Evolutionary conservation across 768 basidiomycete genomes (phyloP).

Genomic region (Candolleomyces eurysporus): DNA sequence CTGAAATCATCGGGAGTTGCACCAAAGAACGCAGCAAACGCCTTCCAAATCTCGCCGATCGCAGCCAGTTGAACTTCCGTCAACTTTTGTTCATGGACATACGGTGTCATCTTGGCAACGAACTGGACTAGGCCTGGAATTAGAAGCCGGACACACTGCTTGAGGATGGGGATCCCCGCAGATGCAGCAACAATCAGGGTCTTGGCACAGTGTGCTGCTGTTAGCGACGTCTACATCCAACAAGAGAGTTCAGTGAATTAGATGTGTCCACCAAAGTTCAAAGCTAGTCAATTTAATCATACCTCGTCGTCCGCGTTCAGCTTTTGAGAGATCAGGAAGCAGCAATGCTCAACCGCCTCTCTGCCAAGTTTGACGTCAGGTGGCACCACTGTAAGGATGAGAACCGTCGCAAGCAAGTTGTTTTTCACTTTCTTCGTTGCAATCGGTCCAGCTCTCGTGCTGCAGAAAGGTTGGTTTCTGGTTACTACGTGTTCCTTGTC

Average conservation of each 20-base stretch:
- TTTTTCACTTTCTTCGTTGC: conserved; percentile 85
- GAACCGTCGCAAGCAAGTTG: conserved; percentile 82
- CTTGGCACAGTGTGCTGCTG: conserved; percentile 87
- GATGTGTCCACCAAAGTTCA: not conserved
- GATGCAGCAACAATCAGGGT: conserved; percentile 75
- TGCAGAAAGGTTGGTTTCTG: conserved; percentile 27
- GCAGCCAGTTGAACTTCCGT: conserved; percentile 59
- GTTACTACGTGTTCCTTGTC: not conserved
- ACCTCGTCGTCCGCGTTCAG: conserved; percentile 71
- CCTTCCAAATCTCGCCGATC: conserved; percentile 79
- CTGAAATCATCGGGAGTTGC: conserved; percentile 59
- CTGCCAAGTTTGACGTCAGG: conserved; percentile 63
- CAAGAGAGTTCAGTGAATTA: not conserved
- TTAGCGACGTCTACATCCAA: conserved; percentile 61
- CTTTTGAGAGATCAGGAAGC: conserved; percentile 81
- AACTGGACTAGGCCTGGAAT: conserved; percentile 83
- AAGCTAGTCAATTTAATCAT: conserved; percentile 13
- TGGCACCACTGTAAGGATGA: conserved; percentile 81
- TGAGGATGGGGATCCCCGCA: conserved; percentile 62
- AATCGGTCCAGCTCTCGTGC: conserved; percentile 76
- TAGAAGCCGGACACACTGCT: conserved; percentile 68
- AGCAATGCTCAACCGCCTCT: conserved; percentile 78
- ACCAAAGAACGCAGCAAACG: conserved; percentile 63
- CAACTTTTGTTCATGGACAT: conserved; percentile 54
- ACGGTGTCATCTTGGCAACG: conserved; percentile 64